Evolutionary conservation across 1,284 basidiomycete species (phyloP).

Genomic region (Caloboletus firmus): DNA sequence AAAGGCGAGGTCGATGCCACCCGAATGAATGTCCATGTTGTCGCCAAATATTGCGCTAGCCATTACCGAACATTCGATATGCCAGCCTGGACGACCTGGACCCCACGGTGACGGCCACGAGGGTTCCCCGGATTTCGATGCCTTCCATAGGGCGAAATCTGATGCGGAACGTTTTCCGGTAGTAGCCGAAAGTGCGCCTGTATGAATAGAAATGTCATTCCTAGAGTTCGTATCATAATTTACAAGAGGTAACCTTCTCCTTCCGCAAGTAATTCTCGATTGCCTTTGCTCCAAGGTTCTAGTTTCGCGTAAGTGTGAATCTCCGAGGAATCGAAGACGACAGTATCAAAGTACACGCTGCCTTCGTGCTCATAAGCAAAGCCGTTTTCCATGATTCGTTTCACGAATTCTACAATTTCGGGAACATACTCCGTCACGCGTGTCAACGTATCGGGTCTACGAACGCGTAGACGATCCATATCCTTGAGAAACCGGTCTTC

Average conservation of each 20-base stretch:
- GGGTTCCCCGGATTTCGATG: slow-evolving; percentile 96
- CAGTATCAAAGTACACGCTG: slow-evolving; percentile 95
- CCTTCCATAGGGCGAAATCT: slow-evolving; percentile 99
- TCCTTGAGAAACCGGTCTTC: slow-evolving; percentile 90
- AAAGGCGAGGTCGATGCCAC: slow-evolving; percentile 95
- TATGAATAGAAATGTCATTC: slow-evolving; percentile 6
- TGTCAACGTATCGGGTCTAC: slow-evolving; percentile 88
- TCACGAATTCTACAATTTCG: slow-evolving; percentile 89
- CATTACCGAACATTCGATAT: slow-evolving; percentile 99
- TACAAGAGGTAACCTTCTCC: slow-evolving; percentile 71
- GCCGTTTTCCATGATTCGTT: slow-evolving; percentile 85
- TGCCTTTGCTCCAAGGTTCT: slow-evolving; percentile 94
- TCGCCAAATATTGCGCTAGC: slow-evolving; percentile 90
- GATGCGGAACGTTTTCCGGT: slow-evolving; percentile 64
- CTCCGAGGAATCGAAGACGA: slow-evolving; percentile 77
- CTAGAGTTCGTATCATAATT: slow-evolving; percentile 3
- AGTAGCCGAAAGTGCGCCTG: slow-evolving; percentile 64
- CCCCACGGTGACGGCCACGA: slow-evolving; percentile 98
- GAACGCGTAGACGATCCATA: slow-evolving; percentile 86
- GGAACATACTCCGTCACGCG: slow-evolving; percentile 97
- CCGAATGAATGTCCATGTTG: slow-evolving; percentile 97
- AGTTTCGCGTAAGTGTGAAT: slow-evolving; percentile 90
- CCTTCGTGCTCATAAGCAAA: slow-evolving; percentile 89
- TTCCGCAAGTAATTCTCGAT: slow-evolving; percentile 86
- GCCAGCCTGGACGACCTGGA: slow-evolving; percentile 96